Conservation (phyloP, 2,329 filamentous ascomycete species). For the Trichoderma aggressivum region DNA sequence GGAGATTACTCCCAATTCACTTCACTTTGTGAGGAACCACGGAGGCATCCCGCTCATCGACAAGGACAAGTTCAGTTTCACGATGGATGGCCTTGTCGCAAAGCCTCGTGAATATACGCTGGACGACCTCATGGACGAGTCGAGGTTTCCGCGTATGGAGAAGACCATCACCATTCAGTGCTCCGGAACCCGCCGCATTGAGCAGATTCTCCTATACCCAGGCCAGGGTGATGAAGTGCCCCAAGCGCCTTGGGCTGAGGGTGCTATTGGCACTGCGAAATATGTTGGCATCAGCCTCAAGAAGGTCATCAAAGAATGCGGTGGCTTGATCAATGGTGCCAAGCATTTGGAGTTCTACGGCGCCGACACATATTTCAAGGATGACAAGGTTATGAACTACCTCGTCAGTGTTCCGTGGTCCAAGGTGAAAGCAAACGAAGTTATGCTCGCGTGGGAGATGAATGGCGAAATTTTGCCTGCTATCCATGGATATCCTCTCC, state of each 20-base stretch:
- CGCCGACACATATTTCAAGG: conserved; percentile 12
- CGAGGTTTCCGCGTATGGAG: conserved; percentile 6
- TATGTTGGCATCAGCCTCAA: conserved; percentile 5
- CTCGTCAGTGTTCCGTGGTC: conserved; percentile 7
- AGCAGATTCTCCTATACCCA: conserved; percentile 8
- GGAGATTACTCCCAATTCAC: neutral
- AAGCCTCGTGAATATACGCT: neutral
- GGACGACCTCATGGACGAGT: conserved; percentile 8
- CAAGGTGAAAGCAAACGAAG: conserved; percentile 12
- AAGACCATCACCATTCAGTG: conserved; percentile 6
- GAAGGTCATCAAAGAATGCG: conserved; percentile 5
- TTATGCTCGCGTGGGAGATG: conserved; percentile 10
- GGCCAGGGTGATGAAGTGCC: conserved; percentile 9
- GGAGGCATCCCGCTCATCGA: conserved; percentile 9
- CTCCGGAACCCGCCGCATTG: conserved; percentile 9
- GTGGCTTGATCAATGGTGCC: neutral
- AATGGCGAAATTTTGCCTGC: neutral
- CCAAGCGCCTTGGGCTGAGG: conserved; percentile 7
- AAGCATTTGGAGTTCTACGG: conserved; percentile 12
- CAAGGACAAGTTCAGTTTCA: conserved; percentile 4
- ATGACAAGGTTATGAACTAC: conserved; percentile 11
- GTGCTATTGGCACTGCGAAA: neutral
- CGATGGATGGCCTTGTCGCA: neutral
- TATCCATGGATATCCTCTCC: conserved; percentile 5
- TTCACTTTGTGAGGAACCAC: conserved; percentile 12